A percentile compares a stretch with the other conserved stretches of the same genome.
Evolutionary conservation across 2,329 filamentous ascomycete species (phyloP).

Genomic region (Colletotrichum sp.): DNA sequence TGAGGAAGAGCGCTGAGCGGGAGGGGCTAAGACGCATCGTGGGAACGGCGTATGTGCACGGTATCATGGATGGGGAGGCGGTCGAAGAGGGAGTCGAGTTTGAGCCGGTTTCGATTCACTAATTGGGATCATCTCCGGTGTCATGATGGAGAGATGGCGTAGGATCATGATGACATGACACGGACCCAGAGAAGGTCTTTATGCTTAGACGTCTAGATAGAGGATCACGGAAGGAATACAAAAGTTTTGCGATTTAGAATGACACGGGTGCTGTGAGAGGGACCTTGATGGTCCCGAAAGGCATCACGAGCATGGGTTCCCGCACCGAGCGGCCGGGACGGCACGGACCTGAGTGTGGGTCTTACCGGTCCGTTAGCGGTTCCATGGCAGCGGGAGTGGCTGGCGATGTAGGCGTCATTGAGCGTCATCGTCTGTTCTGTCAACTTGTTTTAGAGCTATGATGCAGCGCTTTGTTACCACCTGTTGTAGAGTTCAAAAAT

Average conservation of each 20-base stretch:
- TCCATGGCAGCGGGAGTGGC: not conserved
- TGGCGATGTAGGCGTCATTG: conserved; percentile 19
- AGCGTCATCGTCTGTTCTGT: not conserved
- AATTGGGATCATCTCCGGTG: not conserved
- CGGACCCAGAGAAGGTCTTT: not conserved
- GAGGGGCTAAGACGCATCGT: conserved; percentile 7
- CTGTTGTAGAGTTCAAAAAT: not conserved
- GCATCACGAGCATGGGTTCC: not conserved
- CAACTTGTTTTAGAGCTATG: not conserved
- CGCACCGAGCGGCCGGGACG: not conserved
- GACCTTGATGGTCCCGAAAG: conserved; percentile 12
- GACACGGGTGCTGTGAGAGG: not conserved
- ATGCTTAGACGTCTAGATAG: not conserved
- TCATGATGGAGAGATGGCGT: accelerated
- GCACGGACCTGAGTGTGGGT: not conserved
- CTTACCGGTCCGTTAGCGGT: not conserved
- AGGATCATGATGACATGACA: not conserved
- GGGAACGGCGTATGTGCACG: conserved; percentile 15
- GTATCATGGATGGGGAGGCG: conserved; percentile 12
- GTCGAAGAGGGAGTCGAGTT: not conserved
- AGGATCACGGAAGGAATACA: not conserved
- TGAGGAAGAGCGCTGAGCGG: conserved; percentile 13
- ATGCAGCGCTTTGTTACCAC: accelerated
- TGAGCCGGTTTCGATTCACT: conserved; percentile 14
- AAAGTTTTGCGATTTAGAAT: not conserved